These are phyloP conservation scores for Tulasnella sp. DNA, from an alignment of 768 basidiomycete genomes.

Conservation along the genomic window DNA sequence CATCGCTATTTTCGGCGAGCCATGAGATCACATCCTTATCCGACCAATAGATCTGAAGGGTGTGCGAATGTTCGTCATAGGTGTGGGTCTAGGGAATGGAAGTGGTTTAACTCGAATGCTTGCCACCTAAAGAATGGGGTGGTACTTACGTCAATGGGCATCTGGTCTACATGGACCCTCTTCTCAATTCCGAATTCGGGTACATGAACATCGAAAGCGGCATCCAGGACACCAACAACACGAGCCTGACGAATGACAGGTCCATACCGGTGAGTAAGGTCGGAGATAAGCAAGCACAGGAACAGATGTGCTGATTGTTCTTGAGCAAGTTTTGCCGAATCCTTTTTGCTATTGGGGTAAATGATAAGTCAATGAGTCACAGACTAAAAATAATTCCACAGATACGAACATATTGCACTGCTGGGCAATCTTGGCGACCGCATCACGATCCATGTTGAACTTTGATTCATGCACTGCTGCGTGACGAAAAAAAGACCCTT, in stretches of 20 bases:
- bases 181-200: slow-evolving; percentile 99
- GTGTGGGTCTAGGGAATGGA: slow-evolving; percentile 60
- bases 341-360: slow-evolving; percentile 52
- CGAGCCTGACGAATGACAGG: slow-evolving; percentile 92
- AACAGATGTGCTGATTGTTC: slow-evolving; percentile 94
- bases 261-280: slow-evolving; percentile 87
- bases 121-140: neutral
- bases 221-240: slow-evolving; percentile 91
- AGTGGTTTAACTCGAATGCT: slow-evolving; percentile 18
- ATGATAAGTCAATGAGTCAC: neutral
- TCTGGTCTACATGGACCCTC: slow-evolving; percentile 95
- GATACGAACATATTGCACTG: slow-evolving; percentile 90
- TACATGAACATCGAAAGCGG: slow-evolving; percentile 91
- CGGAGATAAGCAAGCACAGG: slow-evolving; percentile 87
- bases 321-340: slow-evolving; percentile 82
- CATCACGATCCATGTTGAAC: slow-evolving; percentile 95
- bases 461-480: slow-evolving; percentile 52
- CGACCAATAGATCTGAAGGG: slow-evolving; percentile 94
- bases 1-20: slow-evolving; percentile 91
- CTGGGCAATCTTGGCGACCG: slow-evolving; percentile 93
- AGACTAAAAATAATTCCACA: neutral
- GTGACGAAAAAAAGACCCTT: neutral
- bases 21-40: slow-evolving; percentile 85
- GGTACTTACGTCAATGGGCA: slow-evolving; percentile 88
- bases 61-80: slow-evolving; percentile 87